These are phyloP conservation scores for Phalaenopsis equestris DNA, from an alignment of 106 monocot species.

Conservation along the genomic window DNA sequence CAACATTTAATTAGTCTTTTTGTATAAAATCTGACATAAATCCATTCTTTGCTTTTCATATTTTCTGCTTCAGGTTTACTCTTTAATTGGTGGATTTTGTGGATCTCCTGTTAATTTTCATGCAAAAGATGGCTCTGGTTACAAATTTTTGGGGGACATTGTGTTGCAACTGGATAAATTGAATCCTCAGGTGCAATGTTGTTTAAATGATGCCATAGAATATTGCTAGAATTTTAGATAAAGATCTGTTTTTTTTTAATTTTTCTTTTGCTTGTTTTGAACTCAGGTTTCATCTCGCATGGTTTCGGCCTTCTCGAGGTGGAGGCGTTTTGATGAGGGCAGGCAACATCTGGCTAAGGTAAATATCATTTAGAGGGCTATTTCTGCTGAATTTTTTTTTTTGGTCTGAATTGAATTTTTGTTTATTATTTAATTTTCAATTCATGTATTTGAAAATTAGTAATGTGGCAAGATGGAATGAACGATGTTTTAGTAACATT, in stretches of 20 bases:
- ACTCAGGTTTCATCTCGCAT: constrained; percentile 87
- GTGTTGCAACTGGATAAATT: constrained; percentile 87
- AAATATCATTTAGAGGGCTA: background rate
- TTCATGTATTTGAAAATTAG: too few species aligned
- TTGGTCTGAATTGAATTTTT: too few species aligned
- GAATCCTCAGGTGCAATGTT: constrained; percentile 74
- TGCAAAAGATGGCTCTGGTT: constrained; percentile 97
- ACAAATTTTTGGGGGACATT: constrained; percentile 90
- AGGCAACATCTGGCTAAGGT: constrained; percentile 90
- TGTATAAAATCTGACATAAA: background rate
- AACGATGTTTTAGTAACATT: too few species aligned
- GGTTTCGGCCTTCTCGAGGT: constrained; percentile 93
- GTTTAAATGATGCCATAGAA: background rate
- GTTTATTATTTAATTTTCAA: too few species aligned
- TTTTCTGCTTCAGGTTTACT: constrained; percentile 57
- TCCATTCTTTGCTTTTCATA: background rate
- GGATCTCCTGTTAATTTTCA: constrained; percentile 91
- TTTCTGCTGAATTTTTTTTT: too few species aligned
- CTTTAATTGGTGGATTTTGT: constrained; percentile 92
- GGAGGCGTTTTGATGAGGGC: constrained; percentile 80
- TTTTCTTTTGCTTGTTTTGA: background rate
- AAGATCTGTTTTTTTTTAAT: background rate
- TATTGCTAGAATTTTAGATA: background rate
- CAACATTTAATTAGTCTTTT: background rate
- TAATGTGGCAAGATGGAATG: too few species aligned